Base-by-base conservation (phyloP, 352 stramenopile genomes). In the Pythium volutum region DNA sequence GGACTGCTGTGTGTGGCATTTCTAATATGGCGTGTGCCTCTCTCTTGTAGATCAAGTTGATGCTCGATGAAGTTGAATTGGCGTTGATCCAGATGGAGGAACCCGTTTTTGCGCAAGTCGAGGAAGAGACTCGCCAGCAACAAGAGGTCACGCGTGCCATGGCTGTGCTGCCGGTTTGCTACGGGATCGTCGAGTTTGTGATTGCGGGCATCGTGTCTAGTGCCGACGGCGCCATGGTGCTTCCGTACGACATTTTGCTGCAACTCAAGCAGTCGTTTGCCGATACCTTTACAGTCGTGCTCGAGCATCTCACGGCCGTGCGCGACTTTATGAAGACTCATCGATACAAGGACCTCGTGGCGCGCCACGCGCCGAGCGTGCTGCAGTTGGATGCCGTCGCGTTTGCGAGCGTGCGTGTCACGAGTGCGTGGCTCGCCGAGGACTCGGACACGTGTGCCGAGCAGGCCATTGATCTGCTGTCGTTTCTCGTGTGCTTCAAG, bases 401-500 rank as follows among this genome's bases (percentile, higher is more conserved):
- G 36, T 89, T 83, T 43, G 84, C 82, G 7, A 93, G 81, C 62
- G 66, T 93, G 10, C 86, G 86, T 16, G 64, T 95, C 33, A 73
- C 89, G 27, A 81, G 82, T 29, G 80, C 86, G 3, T 95, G 86
- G 84, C 81, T 95, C 16, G 86, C 86, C 15, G 84, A 95, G 68
- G 83, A 93, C 53, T 87, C 83, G 10, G 86, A 95, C 60, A 79
- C 82, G 12, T 81, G 75, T 54, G 74, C 82, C 22, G 72, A 87
- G 41, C 63, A 91, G 38, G 70, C 89, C 23, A 74, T 93, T 49
- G 73, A 88, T 20, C 43, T 93, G 29, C 51, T 93, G 22, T 84
- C 86, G 14, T 95, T 93, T 52, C 79, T 95, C 52, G 76, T 95
- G 15, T 87, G 78, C 60, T 95, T 90, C 66, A 78, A 76, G 25